Evolutionary conservation across 1,139 yeast species (phyloP).

Genomic region (Hansenula lynferdii): DNA sequence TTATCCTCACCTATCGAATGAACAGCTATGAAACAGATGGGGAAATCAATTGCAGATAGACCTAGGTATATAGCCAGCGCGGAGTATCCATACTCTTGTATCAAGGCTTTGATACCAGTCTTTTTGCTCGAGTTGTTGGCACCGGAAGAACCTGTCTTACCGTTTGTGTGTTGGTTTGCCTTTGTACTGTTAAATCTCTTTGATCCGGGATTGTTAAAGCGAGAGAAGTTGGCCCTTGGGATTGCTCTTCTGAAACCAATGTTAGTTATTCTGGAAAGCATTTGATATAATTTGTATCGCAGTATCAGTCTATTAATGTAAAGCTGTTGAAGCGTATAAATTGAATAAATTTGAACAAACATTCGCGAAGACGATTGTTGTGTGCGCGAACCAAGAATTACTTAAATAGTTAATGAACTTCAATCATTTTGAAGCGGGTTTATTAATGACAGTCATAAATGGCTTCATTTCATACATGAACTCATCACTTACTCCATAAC

Average conservation of each 20-base stretch:
- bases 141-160: background rate
- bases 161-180: constrained; percentile 4
- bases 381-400: too few relatives aligned
- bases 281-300: background rate
- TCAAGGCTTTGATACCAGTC: constrained; percentile 59
- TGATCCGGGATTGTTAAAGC: background rate
- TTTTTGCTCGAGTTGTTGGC: constrained; percentile 19
- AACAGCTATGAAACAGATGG: constrained; percentile 75
- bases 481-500: too few relatives aligned
- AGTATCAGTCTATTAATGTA: too few relatives aligned
- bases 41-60: constrained; percentile 69
- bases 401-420: too few relatives aligned
- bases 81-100: constrained; percentile 86
- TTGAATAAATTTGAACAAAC: too few relatives aligned
- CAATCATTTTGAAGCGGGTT: too few relatives aligned
- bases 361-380: too few relatives aligned
- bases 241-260: constrained; percentile 6
- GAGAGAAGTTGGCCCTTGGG: constrained; percentile 1
- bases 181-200: constrained; percentile 13
- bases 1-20: constrained; percentile 84
- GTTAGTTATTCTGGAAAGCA: constrained; percentile 6
- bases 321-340: too few relatives aligned
- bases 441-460: too few relatives aligned
- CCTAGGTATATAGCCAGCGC: constrained; percentile 83
- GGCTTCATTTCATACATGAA: too few relatives aligned